A percentile compares a stretch with the other conserved stretches of the same genome.
Evolutionary conservation across 2,329 filamentous ascomycete species (phyloP).

Genomic region (Phoma sp.): DNA sequence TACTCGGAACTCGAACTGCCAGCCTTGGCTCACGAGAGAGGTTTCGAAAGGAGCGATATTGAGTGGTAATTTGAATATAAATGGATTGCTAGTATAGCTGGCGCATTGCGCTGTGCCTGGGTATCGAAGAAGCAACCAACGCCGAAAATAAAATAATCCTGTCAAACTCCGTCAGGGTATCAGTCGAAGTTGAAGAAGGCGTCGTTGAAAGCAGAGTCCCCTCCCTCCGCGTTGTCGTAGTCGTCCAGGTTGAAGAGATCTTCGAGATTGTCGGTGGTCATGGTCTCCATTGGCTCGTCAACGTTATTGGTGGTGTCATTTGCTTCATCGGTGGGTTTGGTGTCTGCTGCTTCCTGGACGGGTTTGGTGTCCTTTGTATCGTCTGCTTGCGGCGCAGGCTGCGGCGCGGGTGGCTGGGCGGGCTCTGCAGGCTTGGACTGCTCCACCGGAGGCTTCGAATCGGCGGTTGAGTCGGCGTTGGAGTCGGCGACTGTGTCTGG

Average conservation of each 20-base stretch:
- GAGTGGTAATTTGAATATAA: too few species aligned
- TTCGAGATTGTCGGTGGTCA: constrained; percentile 42
- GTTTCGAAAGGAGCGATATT: too few species aligned
- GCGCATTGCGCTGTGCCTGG: background rate
- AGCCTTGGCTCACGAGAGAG: too few species aligned
- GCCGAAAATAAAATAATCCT: background rate
- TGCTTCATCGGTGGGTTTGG: constrained; percentile 4
- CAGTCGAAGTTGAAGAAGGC: constrained; percentile 47
- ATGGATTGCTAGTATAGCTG: background rate
- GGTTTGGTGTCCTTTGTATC: constrained; percentile 8
- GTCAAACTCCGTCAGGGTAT: background rate
- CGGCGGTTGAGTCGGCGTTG: constrained; percentile 7
- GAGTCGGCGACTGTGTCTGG: constrained; percentile 27
- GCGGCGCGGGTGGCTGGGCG: too few species aligned
- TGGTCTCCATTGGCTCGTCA: constrained; percentile 37
- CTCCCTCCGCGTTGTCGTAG: constrained; percentile 38
- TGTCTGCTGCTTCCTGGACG: constrained; percentile 1
- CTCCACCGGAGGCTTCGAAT: constrained; percentile 15
- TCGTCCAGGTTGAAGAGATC: constrained; percentile 46
- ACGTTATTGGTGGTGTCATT: constrained; percentile 5
- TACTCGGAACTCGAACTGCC: too few species aligned
- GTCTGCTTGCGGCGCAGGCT: background rate
- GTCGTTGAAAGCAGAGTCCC: constrained; percentile 46
- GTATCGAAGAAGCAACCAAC: background rate
- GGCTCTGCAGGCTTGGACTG: background rate